These are phyloP conservation scores for Helenozyma rhizophorensis DNA, from an alignment of 805 yeast genomes.

Conservation along the genomic window DNA sequence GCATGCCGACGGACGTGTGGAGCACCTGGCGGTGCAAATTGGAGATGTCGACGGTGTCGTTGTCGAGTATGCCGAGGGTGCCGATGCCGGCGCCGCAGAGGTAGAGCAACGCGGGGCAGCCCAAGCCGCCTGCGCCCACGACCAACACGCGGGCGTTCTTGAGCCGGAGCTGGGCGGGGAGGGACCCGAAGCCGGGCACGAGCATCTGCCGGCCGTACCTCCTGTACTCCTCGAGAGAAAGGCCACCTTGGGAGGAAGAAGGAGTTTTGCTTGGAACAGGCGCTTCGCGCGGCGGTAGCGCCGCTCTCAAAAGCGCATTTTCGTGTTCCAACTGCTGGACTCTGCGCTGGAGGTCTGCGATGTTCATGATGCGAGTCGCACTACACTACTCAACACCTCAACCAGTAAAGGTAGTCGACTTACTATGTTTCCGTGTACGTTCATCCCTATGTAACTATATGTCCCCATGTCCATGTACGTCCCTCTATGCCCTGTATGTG, in stretches of 20 bases:
- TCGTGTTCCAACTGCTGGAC: constrained; percentile 15
- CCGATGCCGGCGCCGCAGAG: constrained; percentile 89
- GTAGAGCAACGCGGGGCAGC: constrained; percentile 86
- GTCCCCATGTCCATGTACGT: too few species aligned
- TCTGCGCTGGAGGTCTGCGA: constrained; percentile 20
- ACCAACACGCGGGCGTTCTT: constrained; percentile 62
- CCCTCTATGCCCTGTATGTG: too few species aligned
- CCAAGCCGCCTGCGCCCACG: constrained; percentile 96
- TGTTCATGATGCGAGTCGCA: too few species aligned
- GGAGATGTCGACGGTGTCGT: constrained; percentile 77
- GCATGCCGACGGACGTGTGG: constrained; percentile 67
- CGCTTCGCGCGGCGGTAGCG: constrained; percentile 6
- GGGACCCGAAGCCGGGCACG: constrained; percentile 70
- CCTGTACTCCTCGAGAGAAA: constrained; percentile 65
- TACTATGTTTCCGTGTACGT: too few species aligned
- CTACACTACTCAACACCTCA: too few species aligned
- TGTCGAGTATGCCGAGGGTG: constrained; percentile 77
- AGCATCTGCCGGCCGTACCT: constrained; percentile 95
- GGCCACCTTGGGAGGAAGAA: too few species aligned
- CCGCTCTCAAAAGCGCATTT: constrained; percentile 10
- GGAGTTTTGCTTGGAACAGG: neutral
- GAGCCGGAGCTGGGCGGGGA: constrained; percentile 50
- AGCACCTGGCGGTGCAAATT: constrained; percentile 88
- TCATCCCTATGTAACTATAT: too few species aligned
- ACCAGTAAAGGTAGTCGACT: too few species aligned